Percentiles rank a stretch among this genome's conserved stretches.
phyloP scores from a whole-genome alignment of 2,329 filamentous ascomycete genomes.

The Zarea fungicola region DNA sequence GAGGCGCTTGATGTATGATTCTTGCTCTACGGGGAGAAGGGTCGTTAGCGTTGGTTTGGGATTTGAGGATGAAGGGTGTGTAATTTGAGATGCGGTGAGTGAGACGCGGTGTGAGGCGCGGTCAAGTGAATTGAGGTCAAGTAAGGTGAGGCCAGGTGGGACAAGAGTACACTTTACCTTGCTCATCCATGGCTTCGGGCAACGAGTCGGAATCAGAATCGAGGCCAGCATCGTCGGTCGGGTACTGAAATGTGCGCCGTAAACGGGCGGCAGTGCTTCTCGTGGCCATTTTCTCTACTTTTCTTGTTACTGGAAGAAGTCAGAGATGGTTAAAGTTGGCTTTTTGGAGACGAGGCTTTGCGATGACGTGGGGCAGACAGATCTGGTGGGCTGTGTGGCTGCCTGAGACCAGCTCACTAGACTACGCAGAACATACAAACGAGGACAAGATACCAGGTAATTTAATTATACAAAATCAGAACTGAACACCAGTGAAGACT shows the following conservation, averaged over 20 bases:
- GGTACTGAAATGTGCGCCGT: slow-evolving; percentile 27
- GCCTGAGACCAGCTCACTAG: too few species aligned
- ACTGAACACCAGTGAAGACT: too few species aligned
- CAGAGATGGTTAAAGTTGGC: too few species aligned
- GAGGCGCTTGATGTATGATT: slow-evolving; percentile 12
- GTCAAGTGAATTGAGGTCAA: too few species aligned
- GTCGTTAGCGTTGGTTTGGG: not conserved
- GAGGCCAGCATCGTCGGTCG: slow-evolving; percentile 24
- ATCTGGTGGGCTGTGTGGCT: too few species aligned
- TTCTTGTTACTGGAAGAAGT: too few species aligned
- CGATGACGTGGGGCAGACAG: too few species aligned
- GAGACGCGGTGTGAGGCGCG: not conserved
- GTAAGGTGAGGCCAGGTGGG: not conserved
- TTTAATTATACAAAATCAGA: too few species aligned
- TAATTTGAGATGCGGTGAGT: not conserved
- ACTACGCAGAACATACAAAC: too few species aligned
- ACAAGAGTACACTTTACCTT: slow-evolving; percentile 3
- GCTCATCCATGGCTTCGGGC: slow-evolving; percentile 13
- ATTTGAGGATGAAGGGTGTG: not conserved
- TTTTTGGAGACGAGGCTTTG: too few species aligned
- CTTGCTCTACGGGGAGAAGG: slow-evolving; percentile 8
- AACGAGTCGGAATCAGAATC: slow-evolving; percentile 16
- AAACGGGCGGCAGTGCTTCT: slow-evolving; percentile 19
- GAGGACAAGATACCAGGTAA: too few species aligned
- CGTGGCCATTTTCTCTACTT: too few species aligned